These are phyloP conservation scores for Verticillium klebahnii DNA, from an alignment of 2,329 filamentous ascomycete species.

Conservation along the genomic window DNA sequence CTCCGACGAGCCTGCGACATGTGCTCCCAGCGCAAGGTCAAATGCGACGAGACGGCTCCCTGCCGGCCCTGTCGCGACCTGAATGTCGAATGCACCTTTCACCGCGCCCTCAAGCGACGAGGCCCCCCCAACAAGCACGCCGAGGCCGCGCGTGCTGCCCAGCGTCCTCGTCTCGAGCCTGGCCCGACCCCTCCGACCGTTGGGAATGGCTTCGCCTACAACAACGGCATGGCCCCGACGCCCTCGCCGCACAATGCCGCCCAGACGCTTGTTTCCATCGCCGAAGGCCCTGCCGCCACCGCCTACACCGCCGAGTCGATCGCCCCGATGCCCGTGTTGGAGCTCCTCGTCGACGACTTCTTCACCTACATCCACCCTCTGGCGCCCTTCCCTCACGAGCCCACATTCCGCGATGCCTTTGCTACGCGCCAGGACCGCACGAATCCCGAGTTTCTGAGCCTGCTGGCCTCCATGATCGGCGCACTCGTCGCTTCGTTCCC, in stretches of 20 bases:
- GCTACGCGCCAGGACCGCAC: conserved; percentile 61
- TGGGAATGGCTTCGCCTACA: background rate
- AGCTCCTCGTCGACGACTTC: conserved; percentile 73
- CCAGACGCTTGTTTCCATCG: conserved; percentile 43
- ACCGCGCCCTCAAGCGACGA: conserved; percentile 52
- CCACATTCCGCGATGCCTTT: conserved; percentile 68
- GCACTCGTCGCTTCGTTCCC: conserved; percentile 73
- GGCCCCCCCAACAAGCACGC: conserved; percentile 57
- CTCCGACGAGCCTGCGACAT: conserved; percentile 56
- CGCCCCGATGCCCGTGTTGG: conserved; percentile 62
- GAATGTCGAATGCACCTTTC: conserved; percentile 53
- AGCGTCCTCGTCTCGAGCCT: conserved; percentile 36
- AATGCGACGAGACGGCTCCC: conserved; percentile 53
- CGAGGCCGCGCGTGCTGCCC: conserved; percentile 50
- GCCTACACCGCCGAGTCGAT: conserved; percentile 63
- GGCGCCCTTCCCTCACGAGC: conserved; percentile 73
- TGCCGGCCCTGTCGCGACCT: conserved; percentile 54
- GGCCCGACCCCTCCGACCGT: conserved; percentile 1
- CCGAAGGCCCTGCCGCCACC: conserved; percentile 25
- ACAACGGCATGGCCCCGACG: conserved; percentile 25
- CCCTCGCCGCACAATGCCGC: conserved; percentile 39
- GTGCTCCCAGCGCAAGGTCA: conserved; percentile 59
- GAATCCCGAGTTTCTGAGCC: conserved; percentile 62
- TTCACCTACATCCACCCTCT: conserved; percentile 79
- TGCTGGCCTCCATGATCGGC: conserved; percentile 71